Conservation (phyloP, 441 rosid genomes). For the Mallotus repandus region DNA sequence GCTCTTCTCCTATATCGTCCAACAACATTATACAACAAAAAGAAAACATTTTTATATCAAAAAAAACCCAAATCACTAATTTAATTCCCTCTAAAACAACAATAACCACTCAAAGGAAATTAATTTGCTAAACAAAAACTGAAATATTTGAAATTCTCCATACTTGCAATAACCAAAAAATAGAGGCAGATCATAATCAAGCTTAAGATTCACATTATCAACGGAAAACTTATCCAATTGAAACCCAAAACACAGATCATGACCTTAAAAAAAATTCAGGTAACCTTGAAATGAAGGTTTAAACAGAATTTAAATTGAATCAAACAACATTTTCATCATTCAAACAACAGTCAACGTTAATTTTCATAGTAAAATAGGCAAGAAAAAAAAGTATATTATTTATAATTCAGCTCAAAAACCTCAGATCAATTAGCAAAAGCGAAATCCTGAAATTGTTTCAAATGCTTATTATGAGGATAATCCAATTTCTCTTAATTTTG, state of each 20-base stretch:
- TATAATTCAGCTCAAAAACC: slow-evolving; percentile 12
- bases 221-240: background rate
- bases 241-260: background rate
- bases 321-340: background rate
- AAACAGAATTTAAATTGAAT: background rate
- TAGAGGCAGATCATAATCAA: too few species aligned
- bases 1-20: slow-evolving; percentile 44
- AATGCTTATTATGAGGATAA: too few species aligned
- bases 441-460: background rate
- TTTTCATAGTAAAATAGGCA: background rate
- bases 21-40: background rate
- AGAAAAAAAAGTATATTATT: background rate
- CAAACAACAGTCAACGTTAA: background rate
- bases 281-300: too few species aligned
- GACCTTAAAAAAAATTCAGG: background rate
- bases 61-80: background rate
- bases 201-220: too few species aligned
- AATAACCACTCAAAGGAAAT: background rate
- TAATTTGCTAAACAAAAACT: background rate
- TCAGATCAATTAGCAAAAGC: slow-evolving; percentile 15
- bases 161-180: too few species aligned
- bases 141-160: background rate
- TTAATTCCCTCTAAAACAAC: background rate
- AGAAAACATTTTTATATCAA: too few species aligned
- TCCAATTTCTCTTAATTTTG: background rate